Evolutionary conservation across 2,329 filamentous ascomycete species (phyloP), one percentile per base, ranked within the genome.

Genomic region (Alternaria postmessia): DNA sequence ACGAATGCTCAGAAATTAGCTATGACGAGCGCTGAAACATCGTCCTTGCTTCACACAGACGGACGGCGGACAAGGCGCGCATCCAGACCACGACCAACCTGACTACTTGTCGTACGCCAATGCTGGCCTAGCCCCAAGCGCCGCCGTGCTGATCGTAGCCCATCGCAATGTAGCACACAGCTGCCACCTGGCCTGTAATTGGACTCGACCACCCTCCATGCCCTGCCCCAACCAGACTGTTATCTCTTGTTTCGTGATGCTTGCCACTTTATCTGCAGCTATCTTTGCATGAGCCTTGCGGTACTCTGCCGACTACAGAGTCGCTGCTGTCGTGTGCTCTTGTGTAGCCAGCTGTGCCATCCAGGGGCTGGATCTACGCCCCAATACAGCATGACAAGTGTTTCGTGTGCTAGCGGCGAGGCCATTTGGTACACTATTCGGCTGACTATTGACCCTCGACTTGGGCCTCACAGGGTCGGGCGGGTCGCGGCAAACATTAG

Each of bases 101-200:
- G 46, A 36, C 26, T 59, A 63, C 59, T 59, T 70, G 66, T 67
- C 63, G 61, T 70, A 64, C 66, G 66, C 68, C 66, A 59, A 59
- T 52, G 44, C 56, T 16, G 56, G 49, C 58, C 55, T 68, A 62
- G 65, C 65, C 47, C 54, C 64, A 68, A 60, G 53, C 63, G 61
- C 65, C 65, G 54, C 47, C 52, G 32, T 62, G 62, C 62, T 57
- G 59, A 64, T 64, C 59, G 48, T 48, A 48, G 43, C 54, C 48
- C 32, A 39, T 61, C 51, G 61, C 59, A 59, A 39, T 32, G 51
- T 55, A 30, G 52, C 36, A 54, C 64, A 43, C 54, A 63, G 47
- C 61, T 61, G 70, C 64, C 72, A 71, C 64, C 62, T 73, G 70
- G 62, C 69, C 69, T 67, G 56, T 67, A 46, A 71, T 68, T 70